These are phyloP conservation scores for Cyclotella cryptica DNA, from an alignment of 108 stramenopile genomes.

Conservation along the genomic window DNA sequence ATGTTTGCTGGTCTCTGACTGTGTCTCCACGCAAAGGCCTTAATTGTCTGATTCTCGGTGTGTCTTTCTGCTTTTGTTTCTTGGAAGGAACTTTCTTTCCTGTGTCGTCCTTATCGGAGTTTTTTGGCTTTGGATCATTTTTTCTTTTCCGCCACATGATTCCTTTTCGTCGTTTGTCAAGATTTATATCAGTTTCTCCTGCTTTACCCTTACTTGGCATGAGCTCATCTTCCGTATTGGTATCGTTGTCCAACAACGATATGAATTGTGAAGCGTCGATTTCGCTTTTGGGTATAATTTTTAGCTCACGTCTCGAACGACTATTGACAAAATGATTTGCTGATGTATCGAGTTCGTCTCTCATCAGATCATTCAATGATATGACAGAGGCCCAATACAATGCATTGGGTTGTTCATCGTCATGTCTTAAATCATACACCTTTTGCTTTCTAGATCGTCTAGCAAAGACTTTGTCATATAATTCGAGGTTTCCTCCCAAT, in stretches of 20 bases:
- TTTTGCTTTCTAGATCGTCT: neutral
- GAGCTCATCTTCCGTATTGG: constrained; percentile 2
- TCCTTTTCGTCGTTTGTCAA: neutral
- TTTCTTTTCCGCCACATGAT: neutral
- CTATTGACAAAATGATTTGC: neutral
- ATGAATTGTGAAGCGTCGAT: neutral
- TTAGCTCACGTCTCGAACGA: neutral
- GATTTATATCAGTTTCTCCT: neutral
- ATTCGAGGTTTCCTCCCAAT: neutral
- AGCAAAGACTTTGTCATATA: neutral
- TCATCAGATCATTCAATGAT: constrained; percentile 4
- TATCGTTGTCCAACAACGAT: constrained; percentile 9
- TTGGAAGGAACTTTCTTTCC: neutral
- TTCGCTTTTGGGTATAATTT: constrained; percentile 2
- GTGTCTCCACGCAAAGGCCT: constrained; percentile 9
- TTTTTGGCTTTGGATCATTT: constrained; percentile 1
- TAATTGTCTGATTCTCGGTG: constrained; percentile 2
- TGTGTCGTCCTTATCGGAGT: neutral
- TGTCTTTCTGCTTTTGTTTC: neutral
- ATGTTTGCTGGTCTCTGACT: constrained; percentile 1
- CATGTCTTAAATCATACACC: neutral
- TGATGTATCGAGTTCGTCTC: neutral
- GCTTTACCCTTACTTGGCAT: neutral
- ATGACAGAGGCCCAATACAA: neutral
- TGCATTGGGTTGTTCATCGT: neutral